Evolutionary conservation across 148 eudicot genomes (phyloP), one percentile per base, ranked within the genome.

Genomic region (Rhododendron henanense): DNA sequence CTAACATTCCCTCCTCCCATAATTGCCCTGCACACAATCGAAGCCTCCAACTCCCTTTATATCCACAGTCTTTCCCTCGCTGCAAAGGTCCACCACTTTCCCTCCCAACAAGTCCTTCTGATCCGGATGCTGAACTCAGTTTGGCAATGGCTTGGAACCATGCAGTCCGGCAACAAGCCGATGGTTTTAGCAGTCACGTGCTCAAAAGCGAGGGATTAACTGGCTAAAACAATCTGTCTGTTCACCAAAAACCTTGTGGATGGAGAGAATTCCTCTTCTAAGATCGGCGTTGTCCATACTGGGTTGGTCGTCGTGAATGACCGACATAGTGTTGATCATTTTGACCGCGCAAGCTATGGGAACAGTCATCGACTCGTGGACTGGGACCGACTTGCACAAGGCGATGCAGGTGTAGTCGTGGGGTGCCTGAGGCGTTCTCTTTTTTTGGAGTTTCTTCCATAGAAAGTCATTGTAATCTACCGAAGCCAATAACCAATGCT

Each of bases 271-370:
- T 16, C 63, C 63, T 57, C 63, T 18, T 57, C 63, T 57, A 16
- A 57, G 23, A n/a, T 57, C 63, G 23, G 23, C 63, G 19, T 19
- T 6, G 23, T 57, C 63, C 63, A 57, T 57, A 18, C 63, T 16
- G 63, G 63, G n/a, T 57, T 16, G 23, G 63, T 57, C 63, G 63
- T 57, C n/a, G 8, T 57, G 63, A 21, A 57, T 57, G 63, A 57
- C 23, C 8, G 90, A 84, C 92, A 90, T 90, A 1, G 92, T 88
- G 57, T 88, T 87, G 84, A 90, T 87, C 92, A 87, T 90, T 37
- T 88, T 88, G 0, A 90, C 31, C 4, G 89, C 89, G 6, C 89
- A 90, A 14, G 92, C 92, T 80, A 83, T 47, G 18, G 92, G 89
- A 21, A 90, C 48, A 2, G 88, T 89, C 57, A 51, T 16, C 59